These are phyloP conservation scores for Cladochytrium replicatum DNA, from an alignment of 192 early-diverging fungal species.

Conservation along the genomic window DNA sequence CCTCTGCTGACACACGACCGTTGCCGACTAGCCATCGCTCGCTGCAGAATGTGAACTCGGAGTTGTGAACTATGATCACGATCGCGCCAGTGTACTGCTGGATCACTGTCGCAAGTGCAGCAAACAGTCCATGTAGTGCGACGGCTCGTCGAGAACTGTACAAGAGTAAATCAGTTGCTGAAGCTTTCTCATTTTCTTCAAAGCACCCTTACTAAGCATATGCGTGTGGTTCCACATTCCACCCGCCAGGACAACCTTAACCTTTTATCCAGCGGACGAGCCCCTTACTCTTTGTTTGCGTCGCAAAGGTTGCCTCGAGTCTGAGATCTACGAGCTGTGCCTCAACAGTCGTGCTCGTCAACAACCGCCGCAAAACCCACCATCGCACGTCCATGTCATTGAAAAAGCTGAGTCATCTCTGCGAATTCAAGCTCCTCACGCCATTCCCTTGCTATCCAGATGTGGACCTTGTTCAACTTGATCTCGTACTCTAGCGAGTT, in stretches of 20 bases:
- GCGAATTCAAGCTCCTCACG: constrained; percentile 60
- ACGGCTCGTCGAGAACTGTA: too few relatives aligned
- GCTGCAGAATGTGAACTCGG: constrained; percentile 64
- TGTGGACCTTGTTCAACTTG: constrained; percentile 63
- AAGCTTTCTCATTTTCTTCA: constrained; percentile 45
- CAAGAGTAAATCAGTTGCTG: constrained; percentile 44
- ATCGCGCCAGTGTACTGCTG: constrained; percentile 70
- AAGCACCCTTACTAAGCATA: constrained; percentile 74
- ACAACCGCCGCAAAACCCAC: constrained; percentile 63
- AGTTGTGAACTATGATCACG: constrained; percentile 75
- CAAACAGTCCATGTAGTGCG: constrained; percentile 65
- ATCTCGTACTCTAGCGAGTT: constrained; percentile 75
- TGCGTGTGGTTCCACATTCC: constrained; percentile 68
- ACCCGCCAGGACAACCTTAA: constrained; percentile 59
- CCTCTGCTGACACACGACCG: constrained; percentile 27
- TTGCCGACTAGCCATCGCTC: constrained; percentile 69
- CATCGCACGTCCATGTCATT: constrained; percentile 62
- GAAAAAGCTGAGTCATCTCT: constrained; percentile 66
- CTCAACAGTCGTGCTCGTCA: constrained; percentile 57
- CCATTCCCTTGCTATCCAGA: constrained; percentile 59
- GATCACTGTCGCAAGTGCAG: constrained; percentile 65
- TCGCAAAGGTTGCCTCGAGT: constrained; percentile 64
- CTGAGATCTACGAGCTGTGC: constrained; percentile 65
- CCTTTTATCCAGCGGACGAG: constrained; percentile 61
- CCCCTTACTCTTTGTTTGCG: constrained; percentile 64